A percentile compares a stretch with the other conserved stretches of the same genome.
Evolutionary conservation across 2,329 filamentous ascomycete species (phyloP).

Genomic region (Herpotrichia juniperi): DNA sequence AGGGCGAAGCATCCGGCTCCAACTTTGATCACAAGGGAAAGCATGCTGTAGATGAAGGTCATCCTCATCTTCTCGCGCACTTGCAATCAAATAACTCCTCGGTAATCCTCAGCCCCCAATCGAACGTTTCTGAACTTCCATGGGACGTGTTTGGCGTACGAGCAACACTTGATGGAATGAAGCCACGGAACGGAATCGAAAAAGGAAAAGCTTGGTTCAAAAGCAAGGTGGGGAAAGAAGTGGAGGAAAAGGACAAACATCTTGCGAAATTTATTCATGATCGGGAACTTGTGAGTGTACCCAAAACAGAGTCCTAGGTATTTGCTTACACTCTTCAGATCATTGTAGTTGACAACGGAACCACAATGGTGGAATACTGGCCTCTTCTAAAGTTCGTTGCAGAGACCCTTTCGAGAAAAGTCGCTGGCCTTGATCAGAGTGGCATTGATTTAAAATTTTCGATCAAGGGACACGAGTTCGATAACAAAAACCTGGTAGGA

Average conservation of each 20-base stretch:
- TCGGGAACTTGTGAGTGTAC: constrained; percentile 19
- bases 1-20: too few relatives aligned
- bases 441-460: constrained; percentile 25
- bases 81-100: too few relatives aligned
- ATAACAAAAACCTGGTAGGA: too few relatives aligned
- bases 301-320: not conserved
- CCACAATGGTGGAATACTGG: constrained; percentile 20
- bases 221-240: not conserved
- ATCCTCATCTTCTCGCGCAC: too few relatives aligned
- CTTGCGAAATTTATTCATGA: constrained; percentile 10
- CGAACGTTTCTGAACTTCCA: not conserved
- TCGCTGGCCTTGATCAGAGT: constrained; percentile 18
- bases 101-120: not conserved
- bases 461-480: not conserved
- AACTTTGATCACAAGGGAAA: too few relatives aligned
- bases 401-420: constrained; percentile 19
- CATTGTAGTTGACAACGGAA: constrained; percentile 23
- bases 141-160: constrained; percentile 9
- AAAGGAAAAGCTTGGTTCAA: not conserved
- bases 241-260: constrained; percentile 5
- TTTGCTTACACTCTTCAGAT: constrained; percentile 14
- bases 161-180: not conserved
- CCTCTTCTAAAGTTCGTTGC: constrained; percentile 17
- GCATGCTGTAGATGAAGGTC: too few relatives aligned
- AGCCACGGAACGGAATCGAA: not conserved